Conservation (phyloP, 441 rosid species). For the Raphanus hybrid region DNA sequence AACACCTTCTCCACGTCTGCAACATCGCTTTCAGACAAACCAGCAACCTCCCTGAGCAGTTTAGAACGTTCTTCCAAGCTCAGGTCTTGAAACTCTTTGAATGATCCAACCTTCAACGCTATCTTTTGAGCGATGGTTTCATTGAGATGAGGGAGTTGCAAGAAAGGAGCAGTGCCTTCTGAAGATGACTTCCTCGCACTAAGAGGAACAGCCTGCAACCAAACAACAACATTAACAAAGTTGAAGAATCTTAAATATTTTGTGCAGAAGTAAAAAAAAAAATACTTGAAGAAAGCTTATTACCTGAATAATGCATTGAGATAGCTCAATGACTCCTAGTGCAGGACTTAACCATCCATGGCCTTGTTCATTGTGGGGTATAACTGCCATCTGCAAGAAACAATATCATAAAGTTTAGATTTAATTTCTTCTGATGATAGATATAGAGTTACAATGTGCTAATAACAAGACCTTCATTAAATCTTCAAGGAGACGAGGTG, state of each 20-base stretch:
- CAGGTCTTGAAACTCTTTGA: constrained; percentile 75
- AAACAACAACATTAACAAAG: constrained; percentile 1
- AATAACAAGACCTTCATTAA: constrained; percentile 74
- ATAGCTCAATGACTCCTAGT: constrained; percentile 78
- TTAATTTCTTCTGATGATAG: too few species aligned
- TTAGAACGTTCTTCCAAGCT: constrained; percentile 64
- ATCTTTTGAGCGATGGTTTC: constrained; percentile 8
- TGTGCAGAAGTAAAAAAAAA: neutral
- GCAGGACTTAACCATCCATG: constrained; percentile 98
- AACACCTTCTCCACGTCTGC: constrained; percentile 73
- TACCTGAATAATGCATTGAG: constrained; percentile 89
- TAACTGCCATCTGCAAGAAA: constrained; percentile 75
- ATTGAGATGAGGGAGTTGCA: constrained; percentile 73
- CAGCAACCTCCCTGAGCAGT: constrained; percentile 66
- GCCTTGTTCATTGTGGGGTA: constrained; percentile 77
- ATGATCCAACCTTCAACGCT: constrained; percentile 55
- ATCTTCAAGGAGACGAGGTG: constrained; percentile 96
- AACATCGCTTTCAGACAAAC: constrained; percentile 63
- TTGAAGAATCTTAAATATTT: neutral
- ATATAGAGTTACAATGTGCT: too few species aligned
- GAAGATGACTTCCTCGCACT: constrained; percentile 81
- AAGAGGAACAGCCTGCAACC: constrained; percentile 83
- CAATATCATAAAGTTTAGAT: constrained; percentile 4
- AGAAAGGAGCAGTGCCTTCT: constrained; percentile 78
- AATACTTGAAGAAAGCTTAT: neutral